Conservation (phyloP, 2,329 filamentous ascomycete species). For the Aureobasidium namibiae region DNA sequence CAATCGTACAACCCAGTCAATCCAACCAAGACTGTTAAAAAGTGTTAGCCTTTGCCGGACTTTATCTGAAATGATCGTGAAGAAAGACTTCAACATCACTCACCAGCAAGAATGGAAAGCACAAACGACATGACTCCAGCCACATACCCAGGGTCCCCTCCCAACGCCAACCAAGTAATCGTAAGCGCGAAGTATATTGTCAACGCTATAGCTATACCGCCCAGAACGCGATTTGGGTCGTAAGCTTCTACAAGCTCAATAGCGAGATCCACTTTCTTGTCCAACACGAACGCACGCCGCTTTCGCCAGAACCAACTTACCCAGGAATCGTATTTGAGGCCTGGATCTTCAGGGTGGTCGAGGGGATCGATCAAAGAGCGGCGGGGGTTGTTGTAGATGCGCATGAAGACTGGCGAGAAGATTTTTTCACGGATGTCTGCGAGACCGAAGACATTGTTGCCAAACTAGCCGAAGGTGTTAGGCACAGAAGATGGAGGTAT, state of each 20-base stretch:
- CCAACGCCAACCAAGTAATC: not conserved
- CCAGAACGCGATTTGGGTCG: not conserved
- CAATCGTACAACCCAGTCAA: conserved; percentile 2
- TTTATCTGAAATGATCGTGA: not conserved
- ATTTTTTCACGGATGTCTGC: not conserved
- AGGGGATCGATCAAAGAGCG: not conserved
- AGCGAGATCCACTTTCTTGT: not conserved
- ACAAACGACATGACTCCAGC: conserved; percentile 7
- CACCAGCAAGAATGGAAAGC: not conserved
- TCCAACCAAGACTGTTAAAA: not conserved
- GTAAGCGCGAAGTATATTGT: not conserved
- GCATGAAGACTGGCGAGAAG: conserved; percentile 5
- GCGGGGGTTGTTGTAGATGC: not conserved
- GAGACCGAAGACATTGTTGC: not conserved
- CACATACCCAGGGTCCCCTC: not conserved
- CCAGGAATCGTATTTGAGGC: not conserved
- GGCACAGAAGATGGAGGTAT: too few species aligned
- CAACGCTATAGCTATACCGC: not conserved
- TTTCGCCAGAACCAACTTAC: not conserved
- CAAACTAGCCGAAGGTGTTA: too few species aligned
- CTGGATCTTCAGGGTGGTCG: not conserved
- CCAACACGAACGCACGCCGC: not conserved
- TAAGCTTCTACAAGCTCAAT: not conserved
- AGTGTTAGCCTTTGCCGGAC: not conserved
- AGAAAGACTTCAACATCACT: not conserved